Conservation (phyloP, 2,329 filamentous ascomycete genomes). For the Thelonectria olida region DNA sequence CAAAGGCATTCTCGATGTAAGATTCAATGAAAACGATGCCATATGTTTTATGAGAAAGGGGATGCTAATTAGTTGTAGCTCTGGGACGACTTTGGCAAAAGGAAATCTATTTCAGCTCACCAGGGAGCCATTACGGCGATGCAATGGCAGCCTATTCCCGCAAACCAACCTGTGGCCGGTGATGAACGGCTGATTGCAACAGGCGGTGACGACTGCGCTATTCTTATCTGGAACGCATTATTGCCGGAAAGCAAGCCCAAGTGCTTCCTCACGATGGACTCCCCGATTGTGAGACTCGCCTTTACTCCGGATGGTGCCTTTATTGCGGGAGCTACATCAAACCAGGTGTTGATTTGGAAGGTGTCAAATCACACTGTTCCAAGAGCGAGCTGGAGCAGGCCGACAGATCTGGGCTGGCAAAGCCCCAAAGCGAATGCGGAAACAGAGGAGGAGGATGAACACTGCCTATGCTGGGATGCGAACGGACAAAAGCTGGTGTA, state of each 20-base stretch:
- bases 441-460: slow-evolving; percentile 67
- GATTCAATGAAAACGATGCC: slow-evolving; percentile 35
- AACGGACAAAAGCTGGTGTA: slow-evolving; percentile 70
- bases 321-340: slow-evolving; percentile 68
- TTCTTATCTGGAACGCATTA: slow-evolving; percentile 70
- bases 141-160: slow-evolving; percentile 65
- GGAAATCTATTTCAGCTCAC: slow-evolving; percentile 67
- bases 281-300: slow-evolving; percentile 65
- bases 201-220: slow-evolving; percentile 69
- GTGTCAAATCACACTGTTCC: slow-evolving; percentile 67
- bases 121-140: slow-evolving; percentile 66
- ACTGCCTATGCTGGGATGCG: slow-evolving; percentile 70
- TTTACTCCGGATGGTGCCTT: slow-evolving; percentile 72
- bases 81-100: slow-evolving; percentile 63
- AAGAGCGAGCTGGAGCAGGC: slow-evolving; percentile 67
- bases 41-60: neutral
- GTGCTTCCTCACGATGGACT: slow-evolving; percentile 69
- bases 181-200: slow-evolving; percentile 69
- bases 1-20: slow-evolving; percentile 68
- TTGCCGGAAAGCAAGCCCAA: slow-evolving; percentile 64
- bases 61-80: slow-evolving; percentile 50
- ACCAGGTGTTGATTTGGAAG: slow-evolving; percentile 71
- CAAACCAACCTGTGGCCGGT: slow-evolving; percentile 46
- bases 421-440: slow-evolving; percentile 64
- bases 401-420: slow-evolving; percentile 65